Evolutionary conservation across 768 basidiomycete species (phyloP).

Genomic region (Filobasidium wieringae): DNA sequence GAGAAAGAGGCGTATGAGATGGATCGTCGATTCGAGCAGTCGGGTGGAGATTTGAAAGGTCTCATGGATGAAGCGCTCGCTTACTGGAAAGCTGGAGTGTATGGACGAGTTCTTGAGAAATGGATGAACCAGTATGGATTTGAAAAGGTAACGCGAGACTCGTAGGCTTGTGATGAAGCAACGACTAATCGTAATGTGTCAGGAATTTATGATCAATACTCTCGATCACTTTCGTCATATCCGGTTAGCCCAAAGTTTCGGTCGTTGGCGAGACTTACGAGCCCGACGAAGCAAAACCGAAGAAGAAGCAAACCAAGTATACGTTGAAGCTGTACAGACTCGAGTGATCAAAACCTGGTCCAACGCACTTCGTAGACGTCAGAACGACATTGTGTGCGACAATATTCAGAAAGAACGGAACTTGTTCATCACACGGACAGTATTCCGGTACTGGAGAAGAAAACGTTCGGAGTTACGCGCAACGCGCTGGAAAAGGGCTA

Average conservation of each 20-base stretch:
- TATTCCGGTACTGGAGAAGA: not conserved
- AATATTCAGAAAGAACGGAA: not conserved
- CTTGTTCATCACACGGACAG: not conserved
- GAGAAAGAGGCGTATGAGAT: constrained; percentile 1
- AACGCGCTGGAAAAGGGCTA: not conserved
- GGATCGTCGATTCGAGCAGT: not conserved
- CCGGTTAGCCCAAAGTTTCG: constrained; percentile 1
- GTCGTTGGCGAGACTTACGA: constrained; percentile 6
- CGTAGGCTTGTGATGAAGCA: not conserved
- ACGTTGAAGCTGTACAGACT: not conserved
- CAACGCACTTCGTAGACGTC: not conserved
- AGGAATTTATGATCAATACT: not conserved
- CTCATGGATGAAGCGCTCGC: not conserved
- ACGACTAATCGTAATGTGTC: not conserved
- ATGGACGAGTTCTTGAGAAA: not conserved
- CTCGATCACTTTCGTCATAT: constrained; percentile 7
- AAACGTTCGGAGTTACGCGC: not conserved
- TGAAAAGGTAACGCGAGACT: constrained; percentile 3
- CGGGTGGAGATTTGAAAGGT: not conserved
- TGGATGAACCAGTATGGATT: not conserved
- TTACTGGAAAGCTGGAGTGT: not conserved
- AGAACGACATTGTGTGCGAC: not conserved
- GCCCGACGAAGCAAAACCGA: not conserved
- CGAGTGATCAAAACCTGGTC: not conserved
- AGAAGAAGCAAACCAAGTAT: not conserved